phyloP scores from a whole-genome alignment of 2,329 filamentous ascomycete species.

The Chalara sp. region DNA sequence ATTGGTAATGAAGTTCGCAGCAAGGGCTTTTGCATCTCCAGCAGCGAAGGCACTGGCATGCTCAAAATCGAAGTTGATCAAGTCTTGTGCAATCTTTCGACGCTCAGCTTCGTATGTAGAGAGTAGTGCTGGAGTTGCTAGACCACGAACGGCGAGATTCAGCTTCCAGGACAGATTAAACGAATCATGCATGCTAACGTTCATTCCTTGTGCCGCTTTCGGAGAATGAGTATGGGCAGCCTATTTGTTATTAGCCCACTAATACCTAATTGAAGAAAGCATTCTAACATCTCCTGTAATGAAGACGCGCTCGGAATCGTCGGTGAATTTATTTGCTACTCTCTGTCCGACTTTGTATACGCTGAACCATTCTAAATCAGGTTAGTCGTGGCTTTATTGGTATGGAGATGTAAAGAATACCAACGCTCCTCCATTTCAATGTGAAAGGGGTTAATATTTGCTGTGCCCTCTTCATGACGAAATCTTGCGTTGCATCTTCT shows the following conservation, averaged over 20 bases:
- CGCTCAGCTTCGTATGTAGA: conserved; percentile 58
- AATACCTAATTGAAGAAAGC: background rate
- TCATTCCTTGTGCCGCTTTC: conserved; percentile 57
- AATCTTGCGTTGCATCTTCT: conserved; percentile 46
- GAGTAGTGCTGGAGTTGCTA: conserved; percentile 47
- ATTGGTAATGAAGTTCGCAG: conserved; percentile 63
- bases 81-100: conserved; percentile 53
- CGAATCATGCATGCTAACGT: conserved; percentile 51
- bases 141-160: conserved; percentile 39
- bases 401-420: conserved; percentile 44
- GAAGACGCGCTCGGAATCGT: conserved; percentile 50
- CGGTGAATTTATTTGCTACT: conserved; percentile 47
- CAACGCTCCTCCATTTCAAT: conserved; percentile 64
- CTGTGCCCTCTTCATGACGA: conserved; percentile 62
- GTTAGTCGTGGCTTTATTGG: conserved; percentile 32
- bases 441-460: conserved; percentile 53
- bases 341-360: conserved; percentile 53
- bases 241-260: conserved; percentile 10
- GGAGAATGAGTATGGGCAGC: conserved; percentile 55
- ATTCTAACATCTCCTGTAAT: conserved; percentile 37
- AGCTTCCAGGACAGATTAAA: conserved; percentile 59
- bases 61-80: conserved; percentile 58
- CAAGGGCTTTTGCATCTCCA: conserved; percentile 56
- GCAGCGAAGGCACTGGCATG: conserved; percentile 52
- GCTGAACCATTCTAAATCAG: conserved; percentile 61